phyloP scores from a whole-genome alignment of 2,329 filamentous ascomycete species.

The Blastomyces gilchristii region DNA sequence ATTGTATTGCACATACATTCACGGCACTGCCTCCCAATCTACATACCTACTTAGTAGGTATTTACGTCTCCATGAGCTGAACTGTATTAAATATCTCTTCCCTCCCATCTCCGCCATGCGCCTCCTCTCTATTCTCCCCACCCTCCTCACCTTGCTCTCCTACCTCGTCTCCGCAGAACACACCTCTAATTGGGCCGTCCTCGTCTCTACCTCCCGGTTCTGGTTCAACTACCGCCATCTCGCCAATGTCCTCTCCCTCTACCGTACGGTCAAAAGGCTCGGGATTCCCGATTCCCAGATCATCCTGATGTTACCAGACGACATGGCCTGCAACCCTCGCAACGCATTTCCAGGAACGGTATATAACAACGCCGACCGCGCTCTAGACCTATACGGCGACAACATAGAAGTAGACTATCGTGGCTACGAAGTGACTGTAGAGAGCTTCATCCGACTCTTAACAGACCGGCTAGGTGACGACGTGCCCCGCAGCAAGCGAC shows the following conservation, averaged over 20 bases:
- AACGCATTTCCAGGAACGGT: slow-evolving; percentile 97
- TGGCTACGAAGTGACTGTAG: slow-evolving; percentile 96
- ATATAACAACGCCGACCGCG: slow-evolving; percentile 94
- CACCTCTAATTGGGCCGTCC: slow-evolving; percentile 97
- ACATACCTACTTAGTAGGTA: background rate
- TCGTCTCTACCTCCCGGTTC: slow-evolving; percentile 97
- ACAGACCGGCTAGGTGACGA: slow-evolving; percentile 91
- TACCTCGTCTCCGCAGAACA: slow-evolving; percentile 41
- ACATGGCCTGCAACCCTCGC: slow-evolving; percentile 98
- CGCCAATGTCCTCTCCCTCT: slow-evolving; percentile 92
- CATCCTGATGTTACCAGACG: slow-evolving; percentile 98
- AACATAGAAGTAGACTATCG: slow-evolving; percentile 98
- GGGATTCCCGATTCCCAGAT: slow-evolving; percentile 98
- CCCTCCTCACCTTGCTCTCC: slow-evolving; percentile 18
- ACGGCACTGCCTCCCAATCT: too few species aligned
- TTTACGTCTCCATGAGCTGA: background rate
- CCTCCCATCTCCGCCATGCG: slow-evolving; percentile 20
- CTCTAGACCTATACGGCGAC: slow-evolving; percentile 91
- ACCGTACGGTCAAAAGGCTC: slow-evolving; percentile 93
- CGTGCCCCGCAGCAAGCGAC: slow-evolving; percentile 85
- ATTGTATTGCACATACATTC: too few species aligned
- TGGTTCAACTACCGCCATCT: slow-evolving; percentile 99
- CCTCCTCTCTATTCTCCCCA: slow-evolving; percentile 17
- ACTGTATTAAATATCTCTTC: too few species aligned
- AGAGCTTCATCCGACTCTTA: slow-evolving; percentile 93